phyloP scores from a whole-genome alignment of 2,329 filamentous ascomycete genomes.

The Neopestalotiopsis sp. region DNA sequence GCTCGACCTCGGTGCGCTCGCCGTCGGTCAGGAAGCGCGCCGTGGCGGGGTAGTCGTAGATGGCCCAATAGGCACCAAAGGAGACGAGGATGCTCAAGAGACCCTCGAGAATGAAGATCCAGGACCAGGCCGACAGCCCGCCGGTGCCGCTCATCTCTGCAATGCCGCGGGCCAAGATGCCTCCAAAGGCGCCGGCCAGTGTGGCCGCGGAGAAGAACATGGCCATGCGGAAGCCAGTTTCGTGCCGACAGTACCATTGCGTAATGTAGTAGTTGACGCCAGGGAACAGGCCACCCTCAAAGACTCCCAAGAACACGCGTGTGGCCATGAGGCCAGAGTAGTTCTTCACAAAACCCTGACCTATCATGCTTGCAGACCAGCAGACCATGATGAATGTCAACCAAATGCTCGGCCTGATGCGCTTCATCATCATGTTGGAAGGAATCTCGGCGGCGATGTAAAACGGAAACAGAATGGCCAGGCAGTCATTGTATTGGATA shows the following conservation, averaged over 20 bases:
- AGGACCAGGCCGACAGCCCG: conserved; percentile 63
- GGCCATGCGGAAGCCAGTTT: conserved; percentile 35
- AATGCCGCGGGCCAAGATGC: conserved; percentile 53
- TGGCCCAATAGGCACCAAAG: conserved; percentile 51
- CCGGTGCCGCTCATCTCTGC: conserved; percentile 45
- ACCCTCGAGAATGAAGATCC: conserved; percentile 80
- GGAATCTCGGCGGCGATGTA: conserved; percentile 56
- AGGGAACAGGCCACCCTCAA: conserved; percentile 65
- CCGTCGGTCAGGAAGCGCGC: conserved; percentile 52
- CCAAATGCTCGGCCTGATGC: conserved; percentile 64
- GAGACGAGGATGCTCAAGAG: conserved; percentile 55
- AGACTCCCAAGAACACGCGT: conserved; percentile 52
- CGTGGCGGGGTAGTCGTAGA: conserved; percentile 63
- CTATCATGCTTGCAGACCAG: conserved; percentile 30
- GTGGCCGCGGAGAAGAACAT: conserved; percentile 50
- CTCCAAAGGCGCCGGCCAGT: conserved; percentile 53
- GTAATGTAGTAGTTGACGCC: conserved; percentile 66
- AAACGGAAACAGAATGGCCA: conserved; percentile 67
- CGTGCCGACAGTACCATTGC: conserved; percentile 63
- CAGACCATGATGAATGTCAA: conserved; percentile 67
- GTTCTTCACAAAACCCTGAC: conserved; percentile 31
- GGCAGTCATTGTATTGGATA: conserved; percentile 66
- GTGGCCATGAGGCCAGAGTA: conserved; percentile 42
- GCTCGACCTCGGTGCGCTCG: conserved; percentile 49
- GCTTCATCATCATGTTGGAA: conserved; percentile 68